Evolutionary conservation across 1,284 basidiomycete genomes (phyloP).

Genomic region (Butyriboletus appendiculatus): DNA sequence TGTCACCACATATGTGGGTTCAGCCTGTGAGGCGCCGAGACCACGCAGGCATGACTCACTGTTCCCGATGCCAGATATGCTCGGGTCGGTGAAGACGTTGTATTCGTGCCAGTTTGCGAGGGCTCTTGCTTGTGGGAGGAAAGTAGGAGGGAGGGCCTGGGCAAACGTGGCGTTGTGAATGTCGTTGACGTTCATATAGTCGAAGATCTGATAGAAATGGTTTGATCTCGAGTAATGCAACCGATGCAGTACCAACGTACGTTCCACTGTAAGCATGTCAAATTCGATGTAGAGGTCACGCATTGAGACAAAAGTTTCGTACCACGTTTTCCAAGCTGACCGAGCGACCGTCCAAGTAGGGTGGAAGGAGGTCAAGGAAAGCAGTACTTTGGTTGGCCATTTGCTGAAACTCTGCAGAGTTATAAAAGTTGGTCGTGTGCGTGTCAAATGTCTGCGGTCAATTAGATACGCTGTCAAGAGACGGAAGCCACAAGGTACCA

Average conservation of each 20-base stretch:
- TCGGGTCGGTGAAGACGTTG: constrained; percentile 61
- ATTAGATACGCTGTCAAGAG: not conserved
- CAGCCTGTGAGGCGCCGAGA: constrained; percentile 8
- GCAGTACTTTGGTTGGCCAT: constrained; percentile 47
- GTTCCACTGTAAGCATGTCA: constrained; percentile 52
- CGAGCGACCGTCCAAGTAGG: constrained; percentile 58
- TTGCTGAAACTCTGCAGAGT: constrained; percentile 55
- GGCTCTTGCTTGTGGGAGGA: constrained; percentile 57
- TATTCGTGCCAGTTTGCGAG: constrained; percentile 80
- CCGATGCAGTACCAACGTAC: constrained; percentile 39
- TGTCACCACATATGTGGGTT: constrained; percentile 26
- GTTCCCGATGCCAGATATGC: constrained; percentile 67
- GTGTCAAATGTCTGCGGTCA: constrained; percentile 48
- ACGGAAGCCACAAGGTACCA: constrained; percentile 17
- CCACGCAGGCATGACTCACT: constrained; percentile 42
- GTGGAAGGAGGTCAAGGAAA: constrained; percentile 58
- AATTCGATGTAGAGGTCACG: not conserved
- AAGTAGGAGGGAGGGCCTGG: constrained; percentile 51
- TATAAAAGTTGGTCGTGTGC: constrained; percentile 52
- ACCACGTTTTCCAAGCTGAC: constrained; percentile 67
- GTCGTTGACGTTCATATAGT: constrained; percentile 72
- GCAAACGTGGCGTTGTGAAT: constrained; percentile 70
- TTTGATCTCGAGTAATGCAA: not conserved
- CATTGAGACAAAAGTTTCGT: constrained; percentile 18
- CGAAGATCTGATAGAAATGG: constrained; percentile 54